These are phyloP conservation scores for Penicillium aurantiogriseum DNA, from an alignment of 2,329 filamentous ascomycete species.

Conservation along the genomic window DNA sequence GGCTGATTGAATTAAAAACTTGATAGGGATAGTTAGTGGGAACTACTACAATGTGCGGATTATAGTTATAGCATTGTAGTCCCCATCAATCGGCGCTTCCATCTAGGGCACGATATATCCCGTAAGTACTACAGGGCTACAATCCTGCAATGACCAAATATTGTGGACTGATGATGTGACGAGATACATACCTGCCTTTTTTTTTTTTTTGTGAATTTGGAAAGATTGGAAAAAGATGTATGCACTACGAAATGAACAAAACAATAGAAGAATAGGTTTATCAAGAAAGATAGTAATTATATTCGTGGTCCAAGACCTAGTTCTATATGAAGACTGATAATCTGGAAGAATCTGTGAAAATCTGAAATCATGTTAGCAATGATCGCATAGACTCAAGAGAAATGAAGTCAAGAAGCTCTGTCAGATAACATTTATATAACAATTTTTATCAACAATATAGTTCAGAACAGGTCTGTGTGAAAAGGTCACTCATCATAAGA, in stretches of 20 bases:
- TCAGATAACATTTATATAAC: conserved; percentile 47
- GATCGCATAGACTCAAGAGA: conserved; percentile 10
- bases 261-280: neutral
- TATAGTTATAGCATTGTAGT: no score
- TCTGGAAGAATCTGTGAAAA: neutral
- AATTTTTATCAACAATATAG: conserved; percentile 52
- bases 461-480: conserved; percentile 55
- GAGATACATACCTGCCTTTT: neutral
- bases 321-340: neutral
- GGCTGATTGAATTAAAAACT: neutral
- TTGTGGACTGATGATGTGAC: neutral
- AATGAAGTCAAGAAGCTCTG: conserved; percentile 24
- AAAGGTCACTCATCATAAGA: conserved; percentile 13
- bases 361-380: conserved; percentile 15
- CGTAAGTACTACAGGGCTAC: neutral
- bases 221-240: neutral
- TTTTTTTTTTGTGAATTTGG: neutral
- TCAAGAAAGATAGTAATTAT: neutral
- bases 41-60: neutral
- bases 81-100: neutral
- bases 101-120: neutral
- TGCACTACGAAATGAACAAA: neutral
- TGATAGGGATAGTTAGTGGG: neutral
- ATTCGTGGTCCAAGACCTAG: neutral
- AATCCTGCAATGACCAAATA: neutral